Evolutionary conservation across 2,329 filamentous ascomycete species (phyloP).

Genomic region (Akanthomyces muscarius): DNA sequence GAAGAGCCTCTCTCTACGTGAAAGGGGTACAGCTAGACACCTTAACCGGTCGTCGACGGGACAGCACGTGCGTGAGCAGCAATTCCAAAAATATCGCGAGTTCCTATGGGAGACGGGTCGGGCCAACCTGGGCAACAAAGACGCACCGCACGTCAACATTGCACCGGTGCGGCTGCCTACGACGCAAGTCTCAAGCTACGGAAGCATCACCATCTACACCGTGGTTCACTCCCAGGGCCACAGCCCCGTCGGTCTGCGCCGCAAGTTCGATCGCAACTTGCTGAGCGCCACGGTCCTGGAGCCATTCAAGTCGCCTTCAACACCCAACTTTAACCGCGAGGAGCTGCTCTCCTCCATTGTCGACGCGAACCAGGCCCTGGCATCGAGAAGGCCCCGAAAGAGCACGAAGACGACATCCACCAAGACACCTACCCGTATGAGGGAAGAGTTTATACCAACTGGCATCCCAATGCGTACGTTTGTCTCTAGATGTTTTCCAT

Average conservation of each 20-base stretch:
- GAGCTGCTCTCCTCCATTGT: conserved; percentile 18
- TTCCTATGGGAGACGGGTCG: conserved; percentile 22
- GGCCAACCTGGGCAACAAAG: conserved; percentile 19
- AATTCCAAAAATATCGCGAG: conserved; percentile 25
- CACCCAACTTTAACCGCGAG: conserved; percentile 20
- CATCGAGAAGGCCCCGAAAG: neutral
- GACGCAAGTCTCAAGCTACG: neutral
- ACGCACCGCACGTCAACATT: conserved; percentile 25
- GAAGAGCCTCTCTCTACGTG: neutral
- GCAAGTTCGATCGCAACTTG: conserved; percentile 47
- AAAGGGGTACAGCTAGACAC: neutral
- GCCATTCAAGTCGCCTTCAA: conserved; percentile 23
- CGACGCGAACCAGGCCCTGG: neutral
- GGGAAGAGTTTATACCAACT: neutral
- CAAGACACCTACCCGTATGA: conserved; percentile 1
- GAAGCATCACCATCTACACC: conserved; percentile 27
- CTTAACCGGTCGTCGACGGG: neutral
- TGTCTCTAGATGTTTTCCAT: too few species aligned
- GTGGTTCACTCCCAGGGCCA: conserved; percentile 33
- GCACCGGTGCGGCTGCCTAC: conserved; percentile 24
- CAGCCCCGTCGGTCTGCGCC: conserved; percentile 45
- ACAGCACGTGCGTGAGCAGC: conserved; percentile 20
- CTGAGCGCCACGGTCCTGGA: conserved; percentile 45
- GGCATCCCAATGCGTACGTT: conserved; percentile 24
- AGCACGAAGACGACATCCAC: neutral